These are phyloP conservation scores for Calophaca sinica DNA, from an alignment of 306 rosid species.

Conservation along the genomic window DNA sequence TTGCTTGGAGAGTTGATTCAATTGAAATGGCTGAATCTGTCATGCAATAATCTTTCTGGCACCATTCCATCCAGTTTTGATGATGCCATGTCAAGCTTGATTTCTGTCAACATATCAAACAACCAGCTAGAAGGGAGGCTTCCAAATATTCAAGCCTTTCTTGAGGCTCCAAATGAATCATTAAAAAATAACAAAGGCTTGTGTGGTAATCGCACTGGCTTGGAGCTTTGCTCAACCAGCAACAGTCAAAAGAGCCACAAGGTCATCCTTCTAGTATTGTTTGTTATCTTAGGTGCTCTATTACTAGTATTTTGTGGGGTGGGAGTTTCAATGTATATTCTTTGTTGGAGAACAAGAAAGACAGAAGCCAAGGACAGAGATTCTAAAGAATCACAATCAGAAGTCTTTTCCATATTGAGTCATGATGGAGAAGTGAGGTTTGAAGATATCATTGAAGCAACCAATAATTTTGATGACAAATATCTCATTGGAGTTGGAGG, in stretches of 20 bases:
- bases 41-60: conserved; percentile 54
- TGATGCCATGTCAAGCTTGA: conserved; percentile 47
- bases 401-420: conserved; percentile 38
- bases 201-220: conserved; percentile 44
- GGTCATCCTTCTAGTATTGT: background rate
- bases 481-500: conserved; percentile 43
- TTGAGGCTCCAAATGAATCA: conserved; percentile 39
- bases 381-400: background rate
- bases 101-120: conserved; percentile 47
- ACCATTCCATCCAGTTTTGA: conserved; percentile 50
- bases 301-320: conserved; percentile 6
- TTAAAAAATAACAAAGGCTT: conserved; percentile 38
- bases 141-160: conserved; percentile 42
- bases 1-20: conserved; percentile 41
- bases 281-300: conserved; percentile 5
- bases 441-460: conserved; percentile 46
- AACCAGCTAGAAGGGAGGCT: conserved; percentile 43
- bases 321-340: conserved; percentile 32
- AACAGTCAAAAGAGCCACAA: background rate
- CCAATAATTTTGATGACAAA: conserved; percentile 31
- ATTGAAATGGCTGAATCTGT: conserved; percentile 49
- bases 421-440: conserved; percentile 41
- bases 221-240: conserved; percentile 23
- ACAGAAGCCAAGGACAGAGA: background rate
- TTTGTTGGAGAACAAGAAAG: conserved; percentile 9